Evolutionary conservation across 129 eudicot species (phyloP).

Genomic region (Flaveria linearis): DNA sequence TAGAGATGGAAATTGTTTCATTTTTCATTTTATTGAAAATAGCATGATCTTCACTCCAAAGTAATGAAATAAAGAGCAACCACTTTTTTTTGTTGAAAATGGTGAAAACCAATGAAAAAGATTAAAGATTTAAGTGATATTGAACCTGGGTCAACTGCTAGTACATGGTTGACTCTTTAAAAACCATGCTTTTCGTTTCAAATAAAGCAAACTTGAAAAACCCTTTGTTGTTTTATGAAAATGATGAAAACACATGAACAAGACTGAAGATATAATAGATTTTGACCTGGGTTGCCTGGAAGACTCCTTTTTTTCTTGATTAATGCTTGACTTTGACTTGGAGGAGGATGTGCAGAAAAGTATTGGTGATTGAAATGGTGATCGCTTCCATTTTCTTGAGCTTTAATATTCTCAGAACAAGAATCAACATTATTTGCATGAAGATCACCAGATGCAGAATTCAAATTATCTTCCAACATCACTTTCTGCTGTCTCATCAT

Average conservation of each 20-base stretch:
- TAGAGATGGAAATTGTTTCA: no score
- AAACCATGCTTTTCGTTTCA: background rate
- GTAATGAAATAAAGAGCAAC: background rate
- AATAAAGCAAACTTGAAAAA: background rate
- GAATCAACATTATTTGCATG: slow-evolving; percentile 41
- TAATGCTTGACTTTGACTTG: slow-evolving; percentile 46
- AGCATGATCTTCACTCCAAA: background rate
- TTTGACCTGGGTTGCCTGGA: slow-evolving; percentile 76
- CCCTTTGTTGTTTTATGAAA: background rate
- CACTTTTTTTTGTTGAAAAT: background rate
- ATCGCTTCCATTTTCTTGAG: slow-evolving; percentile 39
- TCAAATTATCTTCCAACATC: slow-evolving; percentile 54
- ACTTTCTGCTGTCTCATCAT: slow-evolving; percentile 44
- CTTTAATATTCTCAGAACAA: slow-evolving; percentile 38
- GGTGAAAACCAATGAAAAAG: slow-evolving; percentile 13
- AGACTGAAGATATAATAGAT: slow-evolving; percentile 20
- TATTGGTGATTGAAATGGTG: background rate
- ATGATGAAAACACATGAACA: background rate
- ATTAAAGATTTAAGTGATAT: slow-evolving; percentile 6
- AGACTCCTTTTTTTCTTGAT: slow-evolving; percentile 64
- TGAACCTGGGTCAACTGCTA: slow-evolving; percentile 19
- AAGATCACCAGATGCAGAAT: slow-evolving; percentile 47
- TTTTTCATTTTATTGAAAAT: no score
- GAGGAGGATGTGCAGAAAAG: slow-evolving; percentile 36
- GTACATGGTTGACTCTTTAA: slow-evolving; percentile 26